Base-by-base conservation (phyloP, 306 rosid genomes). In the Echinosophora koreensis region DNA sequence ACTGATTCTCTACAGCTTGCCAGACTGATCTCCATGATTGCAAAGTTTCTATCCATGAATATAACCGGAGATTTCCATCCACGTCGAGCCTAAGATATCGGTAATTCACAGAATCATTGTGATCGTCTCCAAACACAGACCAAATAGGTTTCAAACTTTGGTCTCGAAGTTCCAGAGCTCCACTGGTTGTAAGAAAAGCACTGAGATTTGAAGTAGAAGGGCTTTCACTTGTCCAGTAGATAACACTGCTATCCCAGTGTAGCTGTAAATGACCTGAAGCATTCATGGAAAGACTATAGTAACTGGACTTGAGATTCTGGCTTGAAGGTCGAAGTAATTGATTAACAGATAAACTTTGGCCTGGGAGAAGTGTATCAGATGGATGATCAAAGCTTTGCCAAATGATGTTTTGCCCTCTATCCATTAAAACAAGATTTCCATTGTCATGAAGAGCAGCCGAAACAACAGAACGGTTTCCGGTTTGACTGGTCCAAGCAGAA, bases 1-100 rank as follows among this genome's bases (percentile, higher is more conserved):
- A 91, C 71, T 87, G 97, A 79, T 89, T 89, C 82, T 89, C 88
- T 47, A 89, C 90, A 63, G 92, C 97, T 66, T 86, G 92, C 94
- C 97, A 91, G 49, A 89, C 94, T 2, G 88, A 30, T 72, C 67
- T 84, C 97, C 97, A 91, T 27, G 80, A 63, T 46, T 37, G 77
- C 52, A 79, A 68, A 46, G 79, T 73, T 74, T 87, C 88, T n/a
- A 32, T n/a, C 97, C 97, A 91, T 2, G 97, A 91, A 78, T 87
- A 89, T 32, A 91, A 73, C n/a, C 97, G 84, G 22, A 91, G 87
- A 86, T 91, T 89, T 38, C 97, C 97, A 81, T 91, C 97, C 49
- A 75, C 83, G 67, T 91, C 89, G 3, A 91, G 86, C 90, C 90
- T 80, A 59, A 91, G 92, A 78, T 76, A 87, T 5, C 91, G 81